phyloP scores from a whole-genome alignment of 441 rosid genomes.

The Populus hybrid region DNA sequence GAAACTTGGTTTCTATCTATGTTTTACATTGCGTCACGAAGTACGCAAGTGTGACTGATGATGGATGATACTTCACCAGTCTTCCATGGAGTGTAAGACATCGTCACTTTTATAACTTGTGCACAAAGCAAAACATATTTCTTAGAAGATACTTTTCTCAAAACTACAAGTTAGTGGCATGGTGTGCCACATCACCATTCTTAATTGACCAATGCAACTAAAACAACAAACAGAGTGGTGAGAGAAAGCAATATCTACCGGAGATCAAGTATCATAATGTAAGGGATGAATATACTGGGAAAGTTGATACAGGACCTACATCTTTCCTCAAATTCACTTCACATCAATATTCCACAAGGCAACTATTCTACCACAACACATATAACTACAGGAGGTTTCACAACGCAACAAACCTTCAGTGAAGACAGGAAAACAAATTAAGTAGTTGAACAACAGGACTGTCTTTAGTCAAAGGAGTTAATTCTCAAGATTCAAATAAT shows the following conservation, averaged over 20 bases:
- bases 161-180: background rate
- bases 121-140: background rate
- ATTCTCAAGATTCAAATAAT: background rate
- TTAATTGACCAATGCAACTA: background rate
- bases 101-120: background rate
- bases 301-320: background rate
- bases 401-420: background rate
- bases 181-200: conserved; percentile 1
- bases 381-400: background rate
- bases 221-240: background rate
- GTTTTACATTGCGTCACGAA: background rate
- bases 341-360: background rate
- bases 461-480: background rate
- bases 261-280: background rate
- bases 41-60: background rate
- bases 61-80: background rate
- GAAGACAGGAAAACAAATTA: background rate
- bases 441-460: background rate
- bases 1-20: background rate
- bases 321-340: background rate
- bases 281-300: background rate
- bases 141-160: background rate
- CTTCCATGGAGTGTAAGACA: background rate
- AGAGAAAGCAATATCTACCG: background rate
- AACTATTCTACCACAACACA: background rate